Evolutionary conservation across 1,284 basidiomycete genomes (phyloP), one percentile per base, ranked within the genome.

Genomic region (Ustilago vetiveriae): DNA sequence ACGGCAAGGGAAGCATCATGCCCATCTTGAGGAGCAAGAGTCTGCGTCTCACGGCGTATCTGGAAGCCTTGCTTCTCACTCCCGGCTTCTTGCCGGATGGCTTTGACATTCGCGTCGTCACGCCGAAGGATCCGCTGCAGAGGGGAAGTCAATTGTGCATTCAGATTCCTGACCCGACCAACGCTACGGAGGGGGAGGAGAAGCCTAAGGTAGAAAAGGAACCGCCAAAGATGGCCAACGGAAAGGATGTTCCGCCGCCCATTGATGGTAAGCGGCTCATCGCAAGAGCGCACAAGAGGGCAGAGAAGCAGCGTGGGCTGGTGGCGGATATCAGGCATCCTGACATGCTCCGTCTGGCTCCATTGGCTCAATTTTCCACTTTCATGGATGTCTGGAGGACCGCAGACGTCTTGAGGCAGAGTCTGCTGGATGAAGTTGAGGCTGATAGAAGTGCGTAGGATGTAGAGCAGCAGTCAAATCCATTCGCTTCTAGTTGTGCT

Each of bases 281-380:
- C 14, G 72, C 75, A 0, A 51, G 75, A 4, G 74, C 73, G 13
- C 75, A 78, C 39, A 44, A 45, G 32, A 40, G 68, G 6, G 64
- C 74, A 2, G 75, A 79, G 47, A 68, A 72, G 52, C 45, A 65
- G 42, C 45, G 51, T 13, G 76, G 78, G 3, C 51, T 81, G 24
- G 65, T 81, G 17, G 70, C 63, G 6, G 79, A 81, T 45, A 72
- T 80, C 21, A 49, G 79, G 17, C 56, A 70, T 38, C 79, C 79
- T 0, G 79, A 81, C 39, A 74, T 81, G 56, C 45, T 81, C 11
- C 55, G 79, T 5, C 29, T 81, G 14, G 79, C 78, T n/a, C 79
- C 79, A 5, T 42, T 80, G 32, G 76, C 79, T 14, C 78, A 78
- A 47, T 81, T 68, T 46, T 65, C 59, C 27, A 72, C 71, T 6